phyloP scores from a whole-genome alignment of 2,329 filamentous ascomycete species.

The Malbranchea zuffiana region DNA sequence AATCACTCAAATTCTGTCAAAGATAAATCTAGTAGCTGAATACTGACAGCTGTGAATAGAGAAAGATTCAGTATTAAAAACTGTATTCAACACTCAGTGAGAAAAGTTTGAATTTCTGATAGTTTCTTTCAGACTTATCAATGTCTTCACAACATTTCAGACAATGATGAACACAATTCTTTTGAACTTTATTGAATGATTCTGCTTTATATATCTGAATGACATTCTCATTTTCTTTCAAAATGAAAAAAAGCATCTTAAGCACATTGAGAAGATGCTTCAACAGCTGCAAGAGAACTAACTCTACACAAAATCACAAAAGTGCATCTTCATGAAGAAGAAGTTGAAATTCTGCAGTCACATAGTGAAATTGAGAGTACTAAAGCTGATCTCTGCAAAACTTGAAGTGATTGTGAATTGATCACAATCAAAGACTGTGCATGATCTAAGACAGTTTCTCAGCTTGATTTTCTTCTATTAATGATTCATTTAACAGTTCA shows the following conservation, averaged over 20 bases:
- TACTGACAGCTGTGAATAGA: too few relatives aligned
- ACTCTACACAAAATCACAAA: background rate
- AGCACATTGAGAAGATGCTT: background rate
- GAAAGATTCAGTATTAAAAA: too few relatives aligned
- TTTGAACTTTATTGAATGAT: too few relatives aligned
- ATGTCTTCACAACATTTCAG: too few relatives aligned
- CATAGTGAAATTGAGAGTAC: background rate
- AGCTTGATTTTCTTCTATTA: background rate
- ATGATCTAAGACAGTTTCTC: background rate
- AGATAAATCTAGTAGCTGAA: too few relatives aligned
- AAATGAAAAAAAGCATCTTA: background rate
- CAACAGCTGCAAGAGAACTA: background rate
- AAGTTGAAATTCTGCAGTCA: background rate
- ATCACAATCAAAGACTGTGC: background rate
- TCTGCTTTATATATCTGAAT: too few relatives aligned
- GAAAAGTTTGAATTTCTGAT: too few relatives aligned
- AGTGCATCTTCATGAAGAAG: constrained; percentile 2
- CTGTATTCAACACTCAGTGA: too few relatives aligned
- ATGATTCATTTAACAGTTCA: constrained; percentile 2
- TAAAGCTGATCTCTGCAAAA: background rate
- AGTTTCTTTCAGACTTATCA: too few relatives aligned
- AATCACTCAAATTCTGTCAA: too few relatives aligned
- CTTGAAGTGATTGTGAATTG: background rate
- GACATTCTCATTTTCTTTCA: too few relatives aligned
- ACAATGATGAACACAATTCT: too few relatives aligned